These are phyloP conservation scores for Syncephalastrum racemosum DNA, from an alignment of 371 early-diverging fungal genomes.

Conservation along the genomic window DNA sequence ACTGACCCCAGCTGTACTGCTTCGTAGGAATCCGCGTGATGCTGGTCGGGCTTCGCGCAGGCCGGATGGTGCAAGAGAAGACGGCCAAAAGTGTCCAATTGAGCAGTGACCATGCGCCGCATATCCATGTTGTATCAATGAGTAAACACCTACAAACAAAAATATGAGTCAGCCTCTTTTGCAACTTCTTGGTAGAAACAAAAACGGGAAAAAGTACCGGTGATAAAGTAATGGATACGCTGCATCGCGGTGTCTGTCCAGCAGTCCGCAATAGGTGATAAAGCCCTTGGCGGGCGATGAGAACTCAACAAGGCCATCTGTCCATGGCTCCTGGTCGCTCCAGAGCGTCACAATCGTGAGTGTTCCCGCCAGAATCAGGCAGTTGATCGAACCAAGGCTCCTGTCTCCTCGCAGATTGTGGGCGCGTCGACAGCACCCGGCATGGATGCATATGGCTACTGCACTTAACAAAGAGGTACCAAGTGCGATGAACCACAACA, in stretches of 20 bases:
- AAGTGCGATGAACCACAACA: constrained; percentile 28
- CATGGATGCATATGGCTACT: constrained; percentile 27
- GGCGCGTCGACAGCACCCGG: constrained; percentile 28
- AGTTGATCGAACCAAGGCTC: constrained; percentile 25
- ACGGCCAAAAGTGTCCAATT: too few relatives aligned
- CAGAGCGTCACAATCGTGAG: constrained; percentile 25
- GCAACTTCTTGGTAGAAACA: not conserved
- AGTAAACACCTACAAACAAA: constrained; percentile 1
- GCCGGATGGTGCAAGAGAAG: too few relatives aligned
- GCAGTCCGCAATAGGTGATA: constrained; percentile 23
- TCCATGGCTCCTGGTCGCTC: constrained; percentile 39
- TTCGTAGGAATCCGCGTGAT: too few relatives aligned
- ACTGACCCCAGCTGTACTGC: too few relatives aligned
- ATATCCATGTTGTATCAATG: constrained; percentile 1
- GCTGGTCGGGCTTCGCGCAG: too few relatives aligned
- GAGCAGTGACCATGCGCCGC: not conserved
- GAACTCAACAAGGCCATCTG: constrained; percentile 32
- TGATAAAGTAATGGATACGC: constrained; percentile 36
- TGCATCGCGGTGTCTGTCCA: constrained; percentile 26
- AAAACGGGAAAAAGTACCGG: constrained; percentile 18
- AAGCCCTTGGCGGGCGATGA: constrained; percentile 35
- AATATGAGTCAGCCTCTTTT: not conserved
- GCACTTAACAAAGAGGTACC: constrained; percentile 23
- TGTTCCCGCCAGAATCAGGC: constrained; percentile 6
- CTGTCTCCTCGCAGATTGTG: constrained; percentile 34